Base-by-base conservation (phyloP, 169 alveolate species). In the Eimeria acervulina region DNA sequence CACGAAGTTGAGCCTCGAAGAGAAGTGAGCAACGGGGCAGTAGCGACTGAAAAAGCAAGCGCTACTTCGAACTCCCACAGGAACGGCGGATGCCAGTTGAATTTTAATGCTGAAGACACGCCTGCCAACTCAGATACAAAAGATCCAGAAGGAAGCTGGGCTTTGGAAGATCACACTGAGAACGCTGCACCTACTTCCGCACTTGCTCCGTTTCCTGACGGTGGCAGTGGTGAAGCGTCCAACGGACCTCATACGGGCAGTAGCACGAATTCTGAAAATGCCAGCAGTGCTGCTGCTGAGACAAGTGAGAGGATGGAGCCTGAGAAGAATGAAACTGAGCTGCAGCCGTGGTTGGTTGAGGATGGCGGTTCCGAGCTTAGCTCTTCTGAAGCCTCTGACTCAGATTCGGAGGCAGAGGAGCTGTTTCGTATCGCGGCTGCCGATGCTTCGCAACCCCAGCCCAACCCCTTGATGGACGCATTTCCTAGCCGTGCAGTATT, bases 401-500 rank as follows among this genome's bases (percentile, higher is more conserved):
- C 81, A 15, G 93, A 59, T 31, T 19, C 81, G 1, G 93, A 85
- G 80, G 93, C 80, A 23, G 93, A 85, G 63, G 80, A 33, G 31
- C 40, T 61, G 93, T 23, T 55, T 33, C 76, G 68, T 10, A 33
- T 61, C 40, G 80, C 93, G 21, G 93, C 93, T 26, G 68, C 63
- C 13, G 93, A 61, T 44, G 66, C 76, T 17, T 59, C 80, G 78
- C 93, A 85, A 38, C 93, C 93, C 55, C 93, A 85, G 80, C 81
- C 93, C 40, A 85, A 85, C 44, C 93, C 93, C 66, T 55, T 85
- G 61, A 61, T 85, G 61, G 93, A 85, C 59, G 93, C 93, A 10
- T 85, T 85, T 61, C 93, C 93, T 59, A 72, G 93, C 76, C 93
- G 93, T 40, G 93, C 93, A 28, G 93, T 85, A 17, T 85, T 85